These are phyloP conservation scores for Helichrysum umbraculigerum DNA, from an alignment of 129 eudicot species.

Conservation along the genomic window DNA sequence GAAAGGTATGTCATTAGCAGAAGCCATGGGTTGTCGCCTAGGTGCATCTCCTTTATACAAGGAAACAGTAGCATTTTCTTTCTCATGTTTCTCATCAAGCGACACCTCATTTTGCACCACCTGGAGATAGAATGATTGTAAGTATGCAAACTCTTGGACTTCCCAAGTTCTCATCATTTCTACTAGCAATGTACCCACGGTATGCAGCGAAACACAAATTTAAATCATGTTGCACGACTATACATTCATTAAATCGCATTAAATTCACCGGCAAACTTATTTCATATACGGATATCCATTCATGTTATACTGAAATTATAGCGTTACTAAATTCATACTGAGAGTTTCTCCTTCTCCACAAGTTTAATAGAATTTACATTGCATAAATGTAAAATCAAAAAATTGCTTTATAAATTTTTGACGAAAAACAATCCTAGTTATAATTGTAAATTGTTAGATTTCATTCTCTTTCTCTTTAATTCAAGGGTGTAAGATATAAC, in stretches of 20 bases:
- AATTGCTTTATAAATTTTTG: background rate
- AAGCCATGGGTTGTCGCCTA: constrained; percentile 10
- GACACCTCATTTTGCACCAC: constrained; percentile 32
- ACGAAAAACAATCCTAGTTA: background rate
- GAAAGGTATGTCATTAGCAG: constrained; percentile 41
- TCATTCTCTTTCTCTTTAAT: background rate
- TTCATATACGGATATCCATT: too few species aligned
- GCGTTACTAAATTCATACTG: too few species aligned
- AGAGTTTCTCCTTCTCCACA: too few species aligned
- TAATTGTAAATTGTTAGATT: background rate
- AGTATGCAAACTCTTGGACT: constrained; percentile 2
- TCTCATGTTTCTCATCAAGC: constrained; percentile 22
- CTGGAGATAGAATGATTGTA: constrained; percentile 27
- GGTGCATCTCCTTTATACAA: constrained; percentile 17
- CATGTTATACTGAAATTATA: too few species aligned
- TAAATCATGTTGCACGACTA: too few species aligned
- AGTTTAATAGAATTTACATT: too few species aligned
- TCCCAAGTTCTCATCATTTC: background rate
- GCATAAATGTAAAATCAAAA: too few species aligned
- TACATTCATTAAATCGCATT: too few species aligned
- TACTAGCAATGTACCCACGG: too few species aligned
- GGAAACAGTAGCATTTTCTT: constrained; percentile 9
- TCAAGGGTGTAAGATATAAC: background rate
- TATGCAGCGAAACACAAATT: too few species aligned
- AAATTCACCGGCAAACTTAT: too few species aligned